Evolutionary conservation across 2,329 filamentous ascomycete genomes (phyloP), one percentile per base, ranked within the genome.

Genomic region (Diplodia intermedia): DNA sequence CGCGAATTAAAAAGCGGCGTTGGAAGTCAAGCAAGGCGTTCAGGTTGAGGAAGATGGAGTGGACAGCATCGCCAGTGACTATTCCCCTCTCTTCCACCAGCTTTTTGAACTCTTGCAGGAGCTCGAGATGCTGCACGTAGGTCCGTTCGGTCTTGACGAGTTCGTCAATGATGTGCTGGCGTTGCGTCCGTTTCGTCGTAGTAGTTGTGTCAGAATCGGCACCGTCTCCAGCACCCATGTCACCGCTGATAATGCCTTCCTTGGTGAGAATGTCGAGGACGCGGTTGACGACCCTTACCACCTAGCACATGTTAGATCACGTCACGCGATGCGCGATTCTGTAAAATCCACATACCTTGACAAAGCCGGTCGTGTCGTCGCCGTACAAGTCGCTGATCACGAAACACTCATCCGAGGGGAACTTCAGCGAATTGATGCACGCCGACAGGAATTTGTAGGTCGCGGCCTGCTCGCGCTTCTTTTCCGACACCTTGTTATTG

Each of bases 71-170:
- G 66, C 95, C 94, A 1, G 92, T 91, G 71, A 98, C 89, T 47
- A 93, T 88, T 47, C 93, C 93, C 72, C 90, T 93, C 76, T 96
- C 91, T 73, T 97, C 93, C 67, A 98, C 84, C 29, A 90, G 88
- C 80, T 92, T 94, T 82, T 97, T 98, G 76, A 98, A 86, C 61
- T 94, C 90, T 78, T 98, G 93, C 43, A 99, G 80, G 72, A 97
- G 94, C 78, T 98, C 94, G 65, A 99, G 82, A 82, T 99, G 95
- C 78, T 98, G 94, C 4, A 98, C 95, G 74, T 99, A 99, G 80
- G 97, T 97, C 70, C 95, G 90, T 80, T 99, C 95, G 1, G 94
- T 98, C 73, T 94, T 92, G 67, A 99, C 91, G 56, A 99, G 82
- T 80, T 99, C 95, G 75, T 91, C 89, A 53, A 99, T 88, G 70